Conservation (phyloP, 352 stramenopile species). For the Blastocystis hominis region DNA sequence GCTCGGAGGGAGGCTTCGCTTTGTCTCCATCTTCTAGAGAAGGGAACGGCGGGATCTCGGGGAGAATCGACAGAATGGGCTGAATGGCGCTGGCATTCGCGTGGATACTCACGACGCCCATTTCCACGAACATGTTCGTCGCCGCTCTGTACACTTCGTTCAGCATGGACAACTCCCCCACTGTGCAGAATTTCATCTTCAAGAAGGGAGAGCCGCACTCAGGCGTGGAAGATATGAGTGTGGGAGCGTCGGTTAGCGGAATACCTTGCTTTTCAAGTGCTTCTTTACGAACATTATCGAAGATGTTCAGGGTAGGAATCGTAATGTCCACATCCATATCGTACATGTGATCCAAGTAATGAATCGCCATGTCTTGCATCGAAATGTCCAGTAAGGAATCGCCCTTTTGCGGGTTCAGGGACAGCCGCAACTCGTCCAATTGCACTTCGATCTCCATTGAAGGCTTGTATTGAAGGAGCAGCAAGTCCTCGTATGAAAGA, state of each 20-base stretch:
- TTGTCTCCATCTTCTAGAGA: too few relatives aligned
- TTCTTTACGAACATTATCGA: not conserved
- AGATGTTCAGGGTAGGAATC: not conserved
- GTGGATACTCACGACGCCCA: not conserved
- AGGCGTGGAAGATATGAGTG: not conserved
- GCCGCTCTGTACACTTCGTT: constrained; percentile 19
- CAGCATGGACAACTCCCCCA: constrained; percentile 25
- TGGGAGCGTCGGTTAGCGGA: not conserved
- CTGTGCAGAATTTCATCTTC: not conserved
- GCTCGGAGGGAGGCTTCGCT: not conserved
- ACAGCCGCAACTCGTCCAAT: not conserved
- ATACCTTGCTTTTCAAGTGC: not conserved
- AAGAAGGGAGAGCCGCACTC: not conserved
- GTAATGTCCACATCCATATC: constrained; percentile 46
- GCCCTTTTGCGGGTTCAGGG: not conserved
- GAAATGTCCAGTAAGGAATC: not conserved
- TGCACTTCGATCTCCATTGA: constrained; percentile 1
- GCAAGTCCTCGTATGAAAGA: constrained; percentile 43
- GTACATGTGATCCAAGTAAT: constrained; percentile 42
- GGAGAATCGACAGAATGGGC: not conserved
- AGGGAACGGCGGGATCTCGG: not conserved
- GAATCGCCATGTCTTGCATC: not conserved
- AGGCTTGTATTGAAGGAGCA: constrained; percentile 43
- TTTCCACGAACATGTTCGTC: not conserved
- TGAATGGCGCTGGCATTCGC: not conserved